These are phyloP conservation scores for Amaranthus tricolor DNA, from an alignment of 179 eudicot species.

Conservation along the genomic window DNA sequence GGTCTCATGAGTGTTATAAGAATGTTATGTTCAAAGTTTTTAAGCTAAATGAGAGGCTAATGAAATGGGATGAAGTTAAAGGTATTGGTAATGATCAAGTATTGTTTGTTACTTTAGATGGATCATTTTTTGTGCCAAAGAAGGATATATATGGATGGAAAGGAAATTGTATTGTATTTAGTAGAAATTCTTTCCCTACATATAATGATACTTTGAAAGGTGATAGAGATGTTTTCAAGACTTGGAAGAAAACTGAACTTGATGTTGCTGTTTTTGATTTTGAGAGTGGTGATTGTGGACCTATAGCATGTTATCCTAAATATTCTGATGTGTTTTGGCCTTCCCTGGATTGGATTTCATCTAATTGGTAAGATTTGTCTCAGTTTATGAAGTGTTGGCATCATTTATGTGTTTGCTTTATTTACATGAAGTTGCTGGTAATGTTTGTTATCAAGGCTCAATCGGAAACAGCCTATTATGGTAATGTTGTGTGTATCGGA, in stretches of 20 bases:
- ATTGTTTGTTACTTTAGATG: slow-evolving; percentile 13
- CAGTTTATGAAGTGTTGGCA: neutral
- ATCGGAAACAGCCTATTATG: no score
- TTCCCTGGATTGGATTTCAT: slow-evolving; percentile 19
- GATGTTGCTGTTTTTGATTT: slow-evolving; percentile 17
- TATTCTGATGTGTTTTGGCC: slow-evolving; percentile 15
- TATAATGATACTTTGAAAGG: neutral
- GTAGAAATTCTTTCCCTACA: slow-evolving; percentile 4
- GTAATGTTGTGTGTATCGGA: no score
- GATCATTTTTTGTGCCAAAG: slow-evolving; percentile 17
- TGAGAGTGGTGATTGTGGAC: slow-evolving; percentile 6
- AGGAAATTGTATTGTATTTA: slow-evolving; percentile 28
- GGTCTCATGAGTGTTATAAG: neutral
- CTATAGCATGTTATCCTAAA: neutral
- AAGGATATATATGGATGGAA: slow-evolving; percentile 20
- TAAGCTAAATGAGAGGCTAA: neutral
- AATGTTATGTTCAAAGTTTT: neutral
- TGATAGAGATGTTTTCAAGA: neutral
- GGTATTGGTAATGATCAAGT: slow-evolving; percentile 21
- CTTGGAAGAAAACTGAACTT: neutral
- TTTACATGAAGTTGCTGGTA: no score
- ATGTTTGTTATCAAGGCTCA: no score
- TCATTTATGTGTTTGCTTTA: no score
- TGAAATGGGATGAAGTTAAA: neutral
- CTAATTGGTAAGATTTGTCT: neutral